phyloP scores from a whole-genome alignment of 75 land plant species.

The Cunninghamia lanceolata region DNA sequence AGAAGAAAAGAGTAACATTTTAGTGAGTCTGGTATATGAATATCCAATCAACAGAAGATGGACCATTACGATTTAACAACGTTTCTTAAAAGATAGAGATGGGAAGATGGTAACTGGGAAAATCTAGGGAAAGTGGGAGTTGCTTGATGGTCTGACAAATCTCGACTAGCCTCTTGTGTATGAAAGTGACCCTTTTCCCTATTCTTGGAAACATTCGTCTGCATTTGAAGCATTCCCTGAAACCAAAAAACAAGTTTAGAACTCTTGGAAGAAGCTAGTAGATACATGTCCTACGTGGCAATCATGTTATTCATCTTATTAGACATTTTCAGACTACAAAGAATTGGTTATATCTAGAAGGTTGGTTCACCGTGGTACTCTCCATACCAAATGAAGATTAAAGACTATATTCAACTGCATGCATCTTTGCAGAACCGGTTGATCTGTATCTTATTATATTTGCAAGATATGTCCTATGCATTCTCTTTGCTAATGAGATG shows the following conservation, averaged over 20 bases:
- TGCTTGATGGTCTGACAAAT: background rate
- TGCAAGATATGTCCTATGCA: background rate
- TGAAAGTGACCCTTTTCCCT: background rate
- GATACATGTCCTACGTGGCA: background rate
- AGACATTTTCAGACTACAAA: background rate
- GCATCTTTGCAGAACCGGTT: background rate
- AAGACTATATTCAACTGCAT: no score
- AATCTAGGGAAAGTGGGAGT: background rate
- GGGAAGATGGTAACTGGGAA: background rate
- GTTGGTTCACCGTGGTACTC: background rate
- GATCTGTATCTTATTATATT: background rate
- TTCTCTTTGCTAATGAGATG: background rate
- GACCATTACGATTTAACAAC: background rate
- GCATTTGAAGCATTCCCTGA: background rate
- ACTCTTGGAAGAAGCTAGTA: background rate
- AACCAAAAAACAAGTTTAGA: background rate
- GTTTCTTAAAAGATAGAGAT: background rate
- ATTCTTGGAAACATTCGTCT: background rate
- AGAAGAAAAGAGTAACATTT: background rate
- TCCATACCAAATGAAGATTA: background rate
- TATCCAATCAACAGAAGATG: background rate
- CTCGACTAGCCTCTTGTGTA: background rate
- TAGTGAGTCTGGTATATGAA: background rate
- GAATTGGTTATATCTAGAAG: background rate
- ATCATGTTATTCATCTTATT: background rate